A percentile compares a stretch with the other conserved stretches of the same genome.
Conservation (phyloP, 2,329 filamentous ascomycete species). For the Fusarium sp. region DNA sequence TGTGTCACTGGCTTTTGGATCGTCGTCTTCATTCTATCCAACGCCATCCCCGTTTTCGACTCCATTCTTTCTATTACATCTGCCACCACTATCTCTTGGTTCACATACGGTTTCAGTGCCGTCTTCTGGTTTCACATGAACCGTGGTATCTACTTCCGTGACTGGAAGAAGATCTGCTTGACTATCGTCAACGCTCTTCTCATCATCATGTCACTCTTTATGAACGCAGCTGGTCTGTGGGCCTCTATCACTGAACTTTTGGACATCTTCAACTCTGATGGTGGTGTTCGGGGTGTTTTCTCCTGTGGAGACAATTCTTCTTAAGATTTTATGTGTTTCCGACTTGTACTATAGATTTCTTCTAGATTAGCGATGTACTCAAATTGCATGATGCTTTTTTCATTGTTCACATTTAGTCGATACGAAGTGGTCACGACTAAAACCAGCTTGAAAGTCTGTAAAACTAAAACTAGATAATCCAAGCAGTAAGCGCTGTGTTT, state of each 20-base stretch:
- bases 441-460: too few species aligned
- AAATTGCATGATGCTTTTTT: not conserved
- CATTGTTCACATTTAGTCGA: rapidly evolving
- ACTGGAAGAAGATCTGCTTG: slow-evolving; percentile 39
- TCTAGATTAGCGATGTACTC: not conserved
- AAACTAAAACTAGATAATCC: too few species aligned
- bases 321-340: not conserved
- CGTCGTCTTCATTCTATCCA: slow-evolving; percentile 43
- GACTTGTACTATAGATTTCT: not conserved
- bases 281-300: slow-evolving; percentile 35
- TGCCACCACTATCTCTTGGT: slow-evolving; percentile 45
- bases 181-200: slow-evolving; percentile 37
- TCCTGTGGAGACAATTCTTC: slow-evolving; percentile 40
- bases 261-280: slow-evolving; percentile 33
- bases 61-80: slow-evolving; percentile 45
- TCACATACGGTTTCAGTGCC: slow-evolving; percentile 41
- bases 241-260: slow-evolving; percentile 41
- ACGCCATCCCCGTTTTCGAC: slow-evolving; percentile 46
- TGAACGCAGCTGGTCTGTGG: slow-evolving; percentile 44
- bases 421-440: too few species aligned
- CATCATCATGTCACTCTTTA: slow-evolving; percentile 36
- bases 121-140: slow-evolving; percentile 45
- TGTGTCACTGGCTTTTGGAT: slow-evolving; percentile 43
- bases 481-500: too few species aligned
- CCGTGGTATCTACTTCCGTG: slow-evolving; percentile 20